phyloP scores from a whole-genome alignment of 2,329 filamentous ascomycete genomes.

The Ophiosphaerella narmari region DNA sequence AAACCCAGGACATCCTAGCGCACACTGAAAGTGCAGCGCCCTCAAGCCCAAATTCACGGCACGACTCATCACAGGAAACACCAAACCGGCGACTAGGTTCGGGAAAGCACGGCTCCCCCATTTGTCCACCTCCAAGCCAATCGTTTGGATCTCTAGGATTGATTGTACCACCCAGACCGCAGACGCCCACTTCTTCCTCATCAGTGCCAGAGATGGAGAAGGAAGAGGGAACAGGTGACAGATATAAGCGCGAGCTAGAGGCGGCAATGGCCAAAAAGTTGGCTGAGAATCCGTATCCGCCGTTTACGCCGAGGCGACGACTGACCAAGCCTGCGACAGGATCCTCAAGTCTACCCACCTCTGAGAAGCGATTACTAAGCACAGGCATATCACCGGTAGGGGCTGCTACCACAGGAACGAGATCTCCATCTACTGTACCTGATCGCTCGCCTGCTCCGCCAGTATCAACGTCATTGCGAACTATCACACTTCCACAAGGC shows the following conservation, averaged over 20 bases:
- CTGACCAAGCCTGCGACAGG: constrained; percentile 1
- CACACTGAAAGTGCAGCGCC: neutral
- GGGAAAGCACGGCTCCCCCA: constrained; percentile 13
- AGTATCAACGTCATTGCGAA: constrained; percentile 33
- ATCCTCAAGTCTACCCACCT: neutral
- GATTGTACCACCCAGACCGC: constrained; percentile 23
- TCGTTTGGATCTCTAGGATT: constrained; percentile 24
- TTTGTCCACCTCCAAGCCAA: constrained; percentile 27
- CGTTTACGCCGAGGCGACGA: constrained; percentile 12
- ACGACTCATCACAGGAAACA: constrained; percentile 41
- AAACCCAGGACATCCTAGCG: neutral
- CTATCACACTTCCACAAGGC: constrained; percentile 25
- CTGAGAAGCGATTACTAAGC: constrained; percentile 4
- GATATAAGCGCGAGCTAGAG: constrained; percentile 8
- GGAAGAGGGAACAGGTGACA: constrained; percentile 8
- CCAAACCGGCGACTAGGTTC: constrained; percentile 15
- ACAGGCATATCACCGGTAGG: constrained; percentile 3
- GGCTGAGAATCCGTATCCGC: constrained; percentile 17
- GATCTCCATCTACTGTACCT: constrained; percentile 43
- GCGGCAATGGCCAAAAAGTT: constrained; percentile 12
- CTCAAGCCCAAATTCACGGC: constrained; percentile 24
- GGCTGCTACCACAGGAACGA: constrained; percentile 26
- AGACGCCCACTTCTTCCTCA: constrained; percentile 17
- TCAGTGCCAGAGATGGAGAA: constrained; percentile 21
- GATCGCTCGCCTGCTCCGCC: constrained; percentile 30